Percentiles rank a stretch among this genome's conserved stretches.
These are phyloP conservation scores for Teunomyces gatunensis DNA, from an alignment of 805 yeast genomes.

Conservation along the genomic window DNA sequence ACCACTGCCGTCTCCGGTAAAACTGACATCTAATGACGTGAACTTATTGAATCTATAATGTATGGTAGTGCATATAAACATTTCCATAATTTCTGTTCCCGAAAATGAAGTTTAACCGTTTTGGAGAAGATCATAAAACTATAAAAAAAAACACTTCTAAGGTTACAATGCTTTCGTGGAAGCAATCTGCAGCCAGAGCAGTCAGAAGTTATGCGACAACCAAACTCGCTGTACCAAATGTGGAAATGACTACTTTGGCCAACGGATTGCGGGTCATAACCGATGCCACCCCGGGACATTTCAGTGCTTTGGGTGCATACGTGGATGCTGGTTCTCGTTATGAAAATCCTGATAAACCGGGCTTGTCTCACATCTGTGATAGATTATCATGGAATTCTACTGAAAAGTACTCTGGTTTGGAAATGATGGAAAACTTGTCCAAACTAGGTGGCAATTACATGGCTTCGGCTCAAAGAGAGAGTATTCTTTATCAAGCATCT, in stretches of 20 bases:
- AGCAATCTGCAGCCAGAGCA: conserved; percentile 1
- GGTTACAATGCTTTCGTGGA: conserved; percentile 2
- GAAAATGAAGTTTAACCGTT: background rate
- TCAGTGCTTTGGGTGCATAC: conserved; percentile 85
- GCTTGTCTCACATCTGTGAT: conserved; percentile 81
- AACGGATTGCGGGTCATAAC: conserved; percentile 85
- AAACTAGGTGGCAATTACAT: conserved; percentile 90
- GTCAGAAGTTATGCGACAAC: conserved; percentile 1
- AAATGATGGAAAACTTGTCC: conserved; percentile 75
- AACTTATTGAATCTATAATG: background rate
- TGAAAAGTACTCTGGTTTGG: conserved; percentile 50
- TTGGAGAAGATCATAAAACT: background rate
- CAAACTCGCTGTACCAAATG: background rate
- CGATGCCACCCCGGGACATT: conserved; percentile 85
- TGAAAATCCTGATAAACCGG: conserved; percentile 59
- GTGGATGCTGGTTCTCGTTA: conserved; percentile 88
- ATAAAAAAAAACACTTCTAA: too few species aligned
- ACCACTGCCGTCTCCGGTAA: background rate
- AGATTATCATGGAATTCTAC: conserved; percentile 83
- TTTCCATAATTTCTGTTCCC: background rate
- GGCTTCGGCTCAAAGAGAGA: conserved; percentile 89
- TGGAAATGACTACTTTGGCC: conserved; percentile 41
- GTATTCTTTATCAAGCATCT: conserved; percentile 90
- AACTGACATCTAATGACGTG: background rate
- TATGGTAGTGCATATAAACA: background rate